Evolutionary conservation across 2,329 filamentous ascomycete species (phyloP), one percentile per base, ranked within the genome.

Genomic region (Cercospora beticola): DNA sequence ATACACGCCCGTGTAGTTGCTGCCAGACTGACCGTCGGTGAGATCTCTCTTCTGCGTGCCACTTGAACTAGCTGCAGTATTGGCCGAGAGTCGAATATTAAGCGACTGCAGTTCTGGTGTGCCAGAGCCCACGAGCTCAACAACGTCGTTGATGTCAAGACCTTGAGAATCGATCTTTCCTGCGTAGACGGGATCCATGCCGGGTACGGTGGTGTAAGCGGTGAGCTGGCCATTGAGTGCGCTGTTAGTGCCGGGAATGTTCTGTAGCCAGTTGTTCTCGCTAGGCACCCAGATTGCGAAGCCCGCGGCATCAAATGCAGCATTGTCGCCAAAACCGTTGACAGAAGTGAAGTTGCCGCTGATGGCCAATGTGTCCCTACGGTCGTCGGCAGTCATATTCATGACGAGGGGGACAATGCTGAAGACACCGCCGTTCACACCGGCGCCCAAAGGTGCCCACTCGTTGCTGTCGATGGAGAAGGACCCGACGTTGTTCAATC

Each of bases 231-330:
- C 96, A 67, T 86, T 85, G 74, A 96, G 86, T 6, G 87, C 84
- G 65, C 92, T 88, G 33, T 89, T 85, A 7, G 86, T 81, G 6
- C 87, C 82, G 10, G 80, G 75, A 18, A 97, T 82, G 73, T 96
- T 95, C 76, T 93, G 88, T 16, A 99, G 84, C 95, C 95, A 99
- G 77, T 95, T 95, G 67, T 85, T 86, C 70, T 86, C 85, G 3
- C 93, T 96, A 3, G 92, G 92, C 7, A 98, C 90, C 95, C 95
- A 99, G 43, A 98, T 85, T 14, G 93, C 94, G 75, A 99, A 93
- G 2, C 94, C 93, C 62, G 88, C 81, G 0, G 89, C 91, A 8
- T 86, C 75, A 30, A 89, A 84, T 9, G 88, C 86, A 6, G 84
- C 79, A 72, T 89, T 89, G 71, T 84, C 83, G 40, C 83, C 88